Conservation (phyloP, 2,329 filamentous ascomycete genomes). For the Xylaria sp. region DNA sequence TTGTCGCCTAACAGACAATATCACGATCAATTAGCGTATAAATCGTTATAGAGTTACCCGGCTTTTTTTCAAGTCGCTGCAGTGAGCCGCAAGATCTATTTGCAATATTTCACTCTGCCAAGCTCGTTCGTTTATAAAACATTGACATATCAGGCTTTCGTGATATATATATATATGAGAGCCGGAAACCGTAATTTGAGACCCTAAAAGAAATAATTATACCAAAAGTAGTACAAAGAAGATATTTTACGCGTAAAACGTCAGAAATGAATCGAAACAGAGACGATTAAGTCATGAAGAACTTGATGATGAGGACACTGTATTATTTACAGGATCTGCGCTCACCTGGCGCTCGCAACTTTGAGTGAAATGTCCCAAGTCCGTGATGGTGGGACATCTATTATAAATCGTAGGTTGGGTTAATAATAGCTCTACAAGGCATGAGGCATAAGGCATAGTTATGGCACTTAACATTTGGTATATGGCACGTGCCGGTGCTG, state of each 20-base stretch:
- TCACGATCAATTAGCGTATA: not conserved
- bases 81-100: not conserved
- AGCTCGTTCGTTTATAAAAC: not conserved
- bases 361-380: not conserved
- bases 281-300: not conserved
- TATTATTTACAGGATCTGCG: not conserved
- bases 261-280: not conserved
- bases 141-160: too few species aligned
- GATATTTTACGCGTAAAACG: not conserved
- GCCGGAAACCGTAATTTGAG: not conserved
- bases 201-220: not conserved
- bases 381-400: constrained; percentile 2
- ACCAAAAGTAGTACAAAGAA: not conserved
- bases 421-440: too few species aligned
- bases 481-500: constrained; percentile 32
- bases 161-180: not conserved
- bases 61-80: not conserved
- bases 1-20: too few species aligned
- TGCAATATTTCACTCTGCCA: not conserved
- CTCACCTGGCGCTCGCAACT: not conserved
- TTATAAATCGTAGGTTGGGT: constrained; percentile 5
- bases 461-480: too few species aligned
- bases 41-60: not conserved
- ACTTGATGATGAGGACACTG: not conserved
- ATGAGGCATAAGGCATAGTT: not conserved